Evolutionary conservation across 805 yeast species (phyloP), one percentile per base, ranked within the genome.

Genomic region (Candida arabinofermentans): DNA sequence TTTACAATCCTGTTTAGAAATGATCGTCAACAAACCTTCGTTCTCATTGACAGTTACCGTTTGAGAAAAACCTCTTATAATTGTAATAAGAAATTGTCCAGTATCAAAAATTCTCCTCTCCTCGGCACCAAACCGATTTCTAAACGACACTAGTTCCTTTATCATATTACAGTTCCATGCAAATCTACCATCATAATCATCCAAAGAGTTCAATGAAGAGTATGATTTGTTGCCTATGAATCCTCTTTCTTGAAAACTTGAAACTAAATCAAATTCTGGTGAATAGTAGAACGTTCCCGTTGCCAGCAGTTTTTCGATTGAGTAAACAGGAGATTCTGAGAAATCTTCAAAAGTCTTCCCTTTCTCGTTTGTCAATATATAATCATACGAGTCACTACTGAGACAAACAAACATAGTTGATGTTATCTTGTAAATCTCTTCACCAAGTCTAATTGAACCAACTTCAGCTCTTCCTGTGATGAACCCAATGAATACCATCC

Each of bases 381-480:
- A 51, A 55, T 83, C 91, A 54, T 61, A 79, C 27, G 66, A 70
- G 36, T 75, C 79, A 36, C 72, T 74, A 44, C 75, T 77, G 33
- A 85, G 65, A 51, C 90, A 82, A 44, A 75, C 74, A 56, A 83
- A 83, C 41, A 78, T 80, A 1, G 82, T 84, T 19, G 74, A 79
- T n/a, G 72, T 65, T 5, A 85, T 73, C 37, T 65, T 70, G 48
- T 67, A 70, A 6, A 86, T 69, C 27, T 65, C 66, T 42, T 83
- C 85, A 5, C 70, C 62, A 0, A 78, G 65, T 36, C 76, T 64
- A 0, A 86, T 81, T 23, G 79, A 72, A 0, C 85, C 91, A 6
- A 80, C 79, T 40, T 73, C 75, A 3, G 64, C 57, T 14, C 72
- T 64, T 10, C 72, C 70, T 2, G 85, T 75, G 23, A 85, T 71